Base-by-base conservation (phyloP, 108 stramenopile genomes). In the Skeletonema marinoi region DNA sequence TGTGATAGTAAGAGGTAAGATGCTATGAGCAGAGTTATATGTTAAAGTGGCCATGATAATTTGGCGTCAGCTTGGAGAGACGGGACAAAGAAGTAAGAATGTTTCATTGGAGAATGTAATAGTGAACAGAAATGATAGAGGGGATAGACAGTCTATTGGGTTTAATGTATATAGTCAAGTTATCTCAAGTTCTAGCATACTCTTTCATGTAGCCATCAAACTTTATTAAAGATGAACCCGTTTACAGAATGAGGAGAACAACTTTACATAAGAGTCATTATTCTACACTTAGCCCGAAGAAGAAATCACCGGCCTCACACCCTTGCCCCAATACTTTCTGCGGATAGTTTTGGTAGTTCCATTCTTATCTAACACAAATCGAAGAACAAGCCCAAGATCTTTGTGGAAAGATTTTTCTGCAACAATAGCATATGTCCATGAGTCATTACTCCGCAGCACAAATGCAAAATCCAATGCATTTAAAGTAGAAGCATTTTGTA, bases 351-450 rank as follows among this genome's bases (percentile, higher is more conserved):
- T 56, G 25, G 54, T 56, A 29, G 54, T 56, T 10, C 54, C 54
- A 10, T 56, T 56, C 54, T 56, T 56, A 17, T 56, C 54, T 19
- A 56, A 25, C 29, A 56, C 54, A 56, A 56, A 56, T 29, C 54
- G 54, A 56, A 56, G 54, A 56, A 56, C 54, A 56, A 56, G 54
- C 25, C 54, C 54, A 29, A 56, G 54, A 56, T 56, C 54, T 25
- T 56, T 56, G 9, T 56, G 54, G n/a, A 25, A 56, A 25, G 25
- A 25, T n/a, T n/a, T 16, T 10, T 56, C 54, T 10, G 54, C 54
- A 56, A 56, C 25, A 25, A 56, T 25, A 56, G 54, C 19, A 29
- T 56, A 56, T 21, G 54, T 56, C 54, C 54, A 56, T 9, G 54
- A 10, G 19, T n/a, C 54, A 56, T 56, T 25, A 29, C 54, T 56